Base-by-base conservation (phyloP, 2,329 filamentous ascomycete species). In the Xylariaceae sp. region DNA sequence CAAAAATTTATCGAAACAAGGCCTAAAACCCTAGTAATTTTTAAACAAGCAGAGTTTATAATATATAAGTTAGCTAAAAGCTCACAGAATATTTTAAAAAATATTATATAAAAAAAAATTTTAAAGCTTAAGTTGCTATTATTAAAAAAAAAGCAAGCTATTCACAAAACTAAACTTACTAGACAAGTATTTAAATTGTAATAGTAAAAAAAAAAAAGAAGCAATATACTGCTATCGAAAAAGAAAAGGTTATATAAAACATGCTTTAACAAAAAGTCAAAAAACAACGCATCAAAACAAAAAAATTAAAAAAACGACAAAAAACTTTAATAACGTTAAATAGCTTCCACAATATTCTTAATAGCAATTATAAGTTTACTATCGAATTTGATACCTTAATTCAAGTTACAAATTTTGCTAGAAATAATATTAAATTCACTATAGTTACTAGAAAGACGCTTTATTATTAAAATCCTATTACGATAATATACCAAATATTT, bases 101-200 rank as follows among this genome's bases (percentile, higher is more conserved):
- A 94, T 64, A 88, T 88, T n/a, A 87, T 89, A 2, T 76, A 83
- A 54, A 82, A 83, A 22, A 86, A 86, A 55, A 84, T 86, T 38
- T 80, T 84, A 45, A 86, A 88, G 23, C 79, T 83, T 44, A 79
- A 89, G 50, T 71, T 95, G 14, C 90, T 89, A 1, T 95, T 89
- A 23, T 73, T 97, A 6, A 89, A 95, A 59, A 89, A 94, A 58
- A 91, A 97, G 65, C 81, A 91, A 32, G 89, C 86, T 22, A 82
- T 82, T 12, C 88, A 95, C 51, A 88, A 94, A 67, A 85, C 85
- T 19, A 80, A 79, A 20, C 73, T 87, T 22, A 80, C 80, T 37
- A 75, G 76, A 58, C 67, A 80, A 41, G 85, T 77, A 55, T 70
- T 71, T 65, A 76, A 75, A 60, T 73, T 80, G 49, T 73, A 71